These are phyloP conservation scores for Saururus chinensis DNA, from an alignment of 164 flowering plant species.

Conservation along the genomic window DNA sequence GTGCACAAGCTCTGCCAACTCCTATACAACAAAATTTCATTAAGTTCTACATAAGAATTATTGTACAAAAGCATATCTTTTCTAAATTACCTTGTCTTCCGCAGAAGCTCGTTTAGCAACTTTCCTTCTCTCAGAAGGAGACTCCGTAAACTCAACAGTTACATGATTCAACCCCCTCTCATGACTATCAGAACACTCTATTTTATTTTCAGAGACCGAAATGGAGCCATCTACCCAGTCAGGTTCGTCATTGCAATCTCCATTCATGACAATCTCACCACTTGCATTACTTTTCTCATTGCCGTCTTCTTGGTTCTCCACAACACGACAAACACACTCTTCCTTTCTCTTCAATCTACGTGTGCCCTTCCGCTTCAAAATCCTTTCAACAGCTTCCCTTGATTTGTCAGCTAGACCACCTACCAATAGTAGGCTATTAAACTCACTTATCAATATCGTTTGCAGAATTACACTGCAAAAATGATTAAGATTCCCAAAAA, in stretches of 20 bases:
- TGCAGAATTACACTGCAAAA: too few species aligned
- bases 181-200: constrained; percentile 7
- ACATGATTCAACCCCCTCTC: constrained; percentile 19
- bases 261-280: constrained; percentile 4
- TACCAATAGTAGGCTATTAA: not conserved
- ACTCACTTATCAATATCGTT: too few species aligned
- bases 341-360: constrained; percentile 23
- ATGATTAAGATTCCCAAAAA: too few species aligned
- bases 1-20: constrained; percentile 79
- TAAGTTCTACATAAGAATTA: not conserved
- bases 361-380: constrained; percentile 17
- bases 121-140: constrained; percentile 33
- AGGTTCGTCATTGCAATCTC: constrained; percentile 39
- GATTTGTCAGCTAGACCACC: constrained; percentile 34
- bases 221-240: constrained; percentile 83
- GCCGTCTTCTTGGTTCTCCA: constrained; percentile 5
- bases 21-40: constrained; percentile 25
- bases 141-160: constrained; percentile 45
- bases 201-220: constrained; percentile 12
- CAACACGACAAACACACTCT: constrained; percentile 4
- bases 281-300: constrained; percentile 7
- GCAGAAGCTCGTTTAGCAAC: constrained; percentile 53
- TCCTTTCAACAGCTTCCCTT: constrained; percentile 26
- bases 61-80: not conserved
- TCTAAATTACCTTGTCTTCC: constrained; percentile 61